These are phyloP conservation scores for Ophiosphaerella korrae DNA, from an alignment of 2,329 filamentous ascomycete genomes.

Conservation along the genomic window DNA sequence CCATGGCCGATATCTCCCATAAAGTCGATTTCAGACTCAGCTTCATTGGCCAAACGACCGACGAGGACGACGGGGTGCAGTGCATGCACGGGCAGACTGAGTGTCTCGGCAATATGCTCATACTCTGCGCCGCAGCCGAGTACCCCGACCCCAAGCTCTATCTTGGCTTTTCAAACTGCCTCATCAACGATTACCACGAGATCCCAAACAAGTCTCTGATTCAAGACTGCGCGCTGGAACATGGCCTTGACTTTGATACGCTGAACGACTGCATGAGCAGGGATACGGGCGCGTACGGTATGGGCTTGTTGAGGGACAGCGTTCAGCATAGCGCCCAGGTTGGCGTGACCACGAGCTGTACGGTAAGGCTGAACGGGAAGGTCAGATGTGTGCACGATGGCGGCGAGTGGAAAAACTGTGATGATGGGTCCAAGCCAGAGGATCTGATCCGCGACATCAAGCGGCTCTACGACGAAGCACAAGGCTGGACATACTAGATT, in stretches of 20 bases:
- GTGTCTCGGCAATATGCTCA: slow-evolving; percentile 92
- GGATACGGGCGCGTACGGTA: slow-evolving; percentile 74
- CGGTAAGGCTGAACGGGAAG: slow-evolving; percentile 70
- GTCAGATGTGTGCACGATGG: slow-evolving; percentile 83
- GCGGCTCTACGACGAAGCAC: slow-evolving; percentile 61
- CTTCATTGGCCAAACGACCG: slow-evolving; percentile 78
- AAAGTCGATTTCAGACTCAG: slow-evolving; percentile 92
- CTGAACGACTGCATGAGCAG: slow-evolving; percentile 82
- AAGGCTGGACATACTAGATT: slow-evolving; percentile 34
- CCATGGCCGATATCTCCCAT: slow-evolving; percentile 79
- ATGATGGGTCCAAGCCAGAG: slow-evolving; percentile 67
- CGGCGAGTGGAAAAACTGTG: slow-evolving; percentile 80
- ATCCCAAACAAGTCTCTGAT: slow-evolving; percentile 82
- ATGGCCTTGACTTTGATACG: slow-evolving; percentile 80
- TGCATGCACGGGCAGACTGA: slow-evolving; percentile 91
- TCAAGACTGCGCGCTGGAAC: slow-evolving; percentile 86
- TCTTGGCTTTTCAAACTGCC: slow-evolving; percentile 91
- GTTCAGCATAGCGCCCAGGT: slow-evolving; percentile 64
- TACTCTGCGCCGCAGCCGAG: slow-evolving; percentile 83
- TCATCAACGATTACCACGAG: slow-evolving; percentile 73
- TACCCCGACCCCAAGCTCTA: slow-evolving; percentile 86
- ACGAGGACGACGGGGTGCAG: slow-evolving; percentile 78
- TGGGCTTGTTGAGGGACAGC: slow-evolving; percentile 70
- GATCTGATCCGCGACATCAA: slow-evolving; percentile 80
- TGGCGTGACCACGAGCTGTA: slow-evolving; percentile 55